Evolutionary conservation across 2,329 filamentous ascomycete species (phyloP).

Genomic region (Penicillium decumbens): DNA sequence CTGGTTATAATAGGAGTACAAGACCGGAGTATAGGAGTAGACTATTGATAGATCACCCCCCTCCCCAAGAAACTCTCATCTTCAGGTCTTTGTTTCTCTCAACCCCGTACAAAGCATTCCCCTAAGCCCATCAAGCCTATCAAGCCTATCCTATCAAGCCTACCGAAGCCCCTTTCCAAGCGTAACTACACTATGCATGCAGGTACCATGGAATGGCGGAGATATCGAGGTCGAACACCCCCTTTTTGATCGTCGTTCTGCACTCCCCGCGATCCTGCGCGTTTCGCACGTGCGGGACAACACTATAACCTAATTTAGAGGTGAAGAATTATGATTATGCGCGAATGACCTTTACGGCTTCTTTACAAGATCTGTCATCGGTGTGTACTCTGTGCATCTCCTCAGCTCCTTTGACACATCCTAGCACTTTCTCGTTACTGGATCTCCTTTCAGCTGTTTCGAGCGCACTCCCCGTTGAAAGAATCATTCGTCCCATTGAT

Average conservation of each 20-base stretch:
- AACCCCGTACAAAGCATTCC: background rate
- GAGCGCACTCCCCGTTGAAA: background rate
- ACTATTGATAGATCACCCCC: slow-evolving; percentile 2
- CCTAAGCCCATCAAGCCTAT: background rate
- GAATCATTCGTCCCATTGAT: background rate
- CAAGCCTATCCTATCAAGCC: background rate
- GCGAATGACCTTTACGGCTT: background rate
- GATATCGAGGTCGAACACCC: slow-evolving; percentile 4
- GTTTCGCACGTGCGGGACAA: slow-evolving; percentile 17
- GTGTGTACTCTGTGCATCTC: background rate
- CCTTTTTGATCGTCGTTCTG: slow-evolving; percentile 21
- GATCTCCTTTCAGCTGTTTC: background rate
- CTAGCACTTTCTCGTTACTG: background rate
- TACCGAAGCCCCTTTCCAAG: background rate
- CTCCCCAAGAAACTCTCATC: background rate
- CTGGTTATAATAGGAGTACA: background rate
- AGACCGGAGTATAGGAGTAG: background rate
- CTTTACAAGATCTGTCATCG: background rate
- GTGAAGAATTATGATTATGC: background rate
- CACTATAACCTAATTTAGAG: slow-evolving; percentile 19
- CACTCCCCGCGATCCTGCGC: slow-evolving; percentile 23
- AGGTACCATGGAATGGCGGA: slow-evolving; percentile 8
- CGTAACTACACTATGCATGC: slow-evolving; percentile 2
- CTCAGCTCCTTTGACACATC: background rate
- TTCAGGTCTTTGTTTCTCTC: background rate